Evolutionary conservation across 1,139 yeast genomes (phyloP), one percentile per base, ranked within the genome.

Genomic region (Magnusiomyces fungicola): DNA sequence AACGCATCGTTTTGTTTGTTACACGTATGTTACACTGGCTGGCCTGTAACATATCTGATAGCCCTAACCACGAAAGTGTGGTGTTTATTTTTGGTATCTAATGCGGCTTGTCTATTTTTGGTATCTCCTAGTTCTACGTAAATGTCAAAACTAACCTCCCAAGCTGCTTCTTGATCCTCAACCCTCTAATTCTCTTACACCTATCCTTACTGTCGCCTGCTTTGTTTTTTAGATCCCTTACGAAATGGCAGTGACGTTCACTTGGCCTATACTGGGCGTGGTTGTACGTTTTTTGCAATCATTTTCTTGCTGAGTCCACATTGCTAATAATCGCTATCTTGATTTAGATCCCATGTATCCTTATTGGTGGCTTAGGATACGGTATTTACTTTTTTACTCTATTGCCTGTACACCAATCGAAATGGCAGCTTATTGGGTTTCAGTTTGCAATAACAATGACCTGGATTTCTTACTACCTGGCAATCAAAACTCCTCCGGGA

Each of bases 391-490:
- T 65, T 59, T 74, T 80, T 57, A 75, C 85, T 47, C 74, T 81
- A 32, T 50, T 62, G 51, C 62, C 69, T 7, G 71, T 75, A 48
- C 73, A 73, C 52, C 62, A 78, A 49, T 53, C 76, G 1, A 14
- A 42, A 0, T 47, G 55, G 1, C 65, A 71, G 34, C 86, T 81
- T 58, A 42, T 74, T 0, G 61, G 70, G 61, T 81, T 76, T 61
- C 76, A 83, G 58, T 49, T 71, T 3, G 69, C 73, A 22, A 62
- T 82, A 1, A 57, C 72, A 1, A 72, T 80, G 78, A 70, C 83
- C 5, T 89, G 96, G 95, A 43, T 86, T 0, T 79, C 86, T 0
- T 86, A 86, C 60, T 63, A 66, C 44, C 58, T 79, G 41, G 94
- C 95, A 1, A 76, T 85, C 1, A 56, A 59, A 23, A 72, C 69